phyloP scores from a whole-genome alignment of 345 rosid species.

The Citrus medica region DNA sequence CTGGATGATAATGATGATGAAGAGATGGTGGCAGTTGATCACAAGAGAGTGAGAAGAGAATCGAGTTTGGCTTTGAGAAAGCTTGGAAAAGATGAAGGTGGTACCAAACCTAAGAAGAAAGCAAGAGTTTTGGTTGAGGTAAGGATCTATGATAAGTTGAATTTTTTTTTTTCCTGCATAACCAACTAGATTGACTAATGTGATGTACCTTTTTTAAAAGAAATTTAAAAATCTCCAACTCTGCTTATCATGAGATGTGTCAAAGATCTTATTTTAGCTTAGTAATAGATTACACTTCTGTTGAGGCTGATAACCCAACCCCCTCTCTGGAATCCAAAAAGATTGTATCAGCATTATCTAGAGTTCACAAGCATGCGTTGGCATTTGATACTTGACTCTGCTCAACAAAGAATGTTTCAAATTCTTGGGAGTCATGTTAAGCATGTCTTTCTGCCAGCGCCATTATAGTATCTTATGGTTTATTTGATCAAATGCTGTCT shows the following conservation, averaged over 20 bases:
- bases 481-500: not conserved
- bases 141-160: conserved; percentile 16
- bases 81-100: conserved; percentile 39
- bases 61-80: conserved; percentile 31
- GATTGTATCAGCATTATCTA: not conserved
- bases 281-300: not conserved
- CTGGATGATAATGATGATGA: conserved; percentile 41
- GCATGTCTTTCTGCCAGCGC: not conserved
- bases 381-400: not conserved
- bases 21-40: conserved; percentile 33
- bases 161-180: not conserved
- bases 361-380: not conserved
- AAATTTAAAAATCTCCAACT: not conserved
- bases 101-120: conserved; percentile 59
- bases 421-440: not conserved
- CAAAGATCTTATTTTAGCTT: not conserved
- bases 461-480: not conserved
- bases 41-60: conserved; percentile 36
- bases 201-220: not conserved
- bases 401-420: not conserved
- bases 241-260: not conserved
- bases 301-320: not conserved
- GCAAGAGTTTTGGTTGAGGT: conserved; percentile 81
- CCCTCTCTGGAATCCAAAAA: not conserved
- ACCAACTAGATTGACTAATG: not conserved